Base-by-base conservation (phyloP, 768 basidiomycete species). In the Suillus fuscotomentosus region DNA sequence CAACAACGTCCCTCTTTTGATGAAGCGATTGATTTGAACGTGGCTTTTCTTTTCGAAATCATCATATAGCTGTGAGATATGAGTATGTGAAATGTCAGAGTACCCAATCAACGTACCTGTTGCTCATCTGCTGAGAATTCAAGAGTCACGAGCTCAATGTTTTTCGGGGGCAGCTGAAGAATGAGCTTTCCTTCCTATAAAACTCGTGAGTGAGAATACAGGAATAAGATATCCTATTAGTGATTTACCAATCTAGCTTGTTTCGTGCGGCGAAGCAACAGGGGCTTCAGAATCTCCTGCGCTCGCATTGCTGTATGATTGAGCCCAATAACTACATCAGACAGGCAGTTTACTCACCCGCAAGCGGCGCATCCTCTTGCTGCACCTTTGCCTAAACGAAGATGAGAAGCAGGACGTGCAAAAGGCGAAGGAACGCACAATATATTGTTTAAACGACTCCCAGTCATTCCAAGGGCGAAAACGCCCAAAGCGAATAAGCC, bases 401-500 rank as follows among this genome's bases (percentile, higher is more conserved):
- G 55, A 27, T 59, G 24, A 59, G 39, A 59, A 13, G 24, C 10
- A 41, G 17, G 8, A 27, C 9, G 17, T 27, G 5, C 57, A 11
- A 42, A 27, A 20, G 5, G 3, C 24, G 5, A 42, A 42, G 22
- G 24, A 27, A 74, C 80, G 60, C 66, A 86, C 88, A 22, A 89
- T 77, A 67, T 84, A 79, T 3, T 74, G 75, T 62, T 88, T 83
- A 76, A 92, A 95, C 50, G 81, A 76, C 11, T 79, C 71, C 89
- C 91, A 94, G 64, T 91, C 88, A 66, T 88, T 88, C 82, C 83
- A 93, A 0, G 89, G 89, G 7, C 84, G 76, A 71, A 89, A 89
- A 22, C 80, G 83, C 3, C 88, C 88, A 70, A 89, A 91, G 3
- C 90, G 84, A 41, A 92, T 76, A 34, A 89, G 80, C 8, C 88